Conservation (phyloP, 768 basidiomycete genomes). For the Chiua virens region DNA sequence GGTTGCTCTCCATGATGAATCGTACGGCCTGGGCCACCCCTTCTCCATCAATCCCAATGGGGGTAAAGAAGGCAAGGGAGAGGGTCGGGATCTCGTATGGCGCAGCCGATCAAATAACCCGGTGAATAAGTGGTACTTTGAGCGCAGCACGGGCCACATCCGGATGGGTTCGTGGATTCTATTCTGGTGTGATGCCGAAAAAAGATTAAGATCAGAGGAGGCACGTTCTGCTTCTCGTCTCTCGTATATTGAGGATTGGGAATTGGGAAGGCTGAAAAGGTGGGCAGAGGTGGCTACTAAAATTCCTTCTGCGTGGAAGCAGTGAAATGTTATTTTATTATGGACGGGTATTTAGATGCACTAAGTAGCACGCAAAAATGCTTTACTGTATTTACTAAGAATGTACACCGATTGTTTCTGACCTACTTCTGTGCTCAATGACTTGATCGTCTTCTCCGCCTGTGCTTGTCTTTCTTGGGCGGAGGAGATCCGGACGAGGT, state of each 20-base stretch:
- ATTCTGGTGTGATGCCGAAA: constrained; percentile 99
- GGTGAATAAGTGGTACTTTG: constrained; percentile 99
- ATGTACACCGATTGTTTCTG: not conserved
- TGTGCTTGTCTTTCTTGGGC: constrained; percentile 31
- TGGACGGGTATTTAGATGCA: not conserved
- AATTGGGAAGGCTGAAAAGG: constrained; percentile 61
- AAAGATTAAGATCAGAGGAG: constrained; percentile 69
- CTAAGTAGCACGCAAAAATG: too few species aligned
- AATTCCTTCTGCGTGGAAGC: constrained; percentile 81
- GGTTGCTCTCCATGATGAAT: constrained; percentile 98
- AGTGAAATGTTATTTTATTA: constrained; percentile 13
- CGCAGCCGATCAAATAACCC: constrained; percentile 90
- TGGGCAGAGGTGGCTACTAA: constrained; percentile 71
- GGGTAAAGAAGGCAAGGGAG: constrained; percentile 84
- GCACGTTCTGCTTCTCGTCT: constrained; percentile 62
- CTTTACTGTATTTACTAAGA: not conserved
- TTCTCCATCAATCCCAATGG: constrained; percentile 96
- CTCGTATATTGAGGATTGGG: constrained; percentile 76
- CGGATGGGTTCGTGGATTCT: constrained; percentile 86
- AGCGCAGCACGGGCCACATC: constrained; percentile 89
- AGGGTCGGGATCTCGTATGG: constrained; percentile 96
- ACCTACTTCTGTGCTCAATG: constrained; percentile 5
- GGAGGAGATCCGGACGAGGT: constrained; percentile 29
- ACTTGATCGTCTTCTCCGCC: constrained; percentile 30
- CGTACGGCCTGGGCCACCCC: constrained; percentile 91